Evolutionary conservation across 768 basidiomycete genomes (phyloP).

Genomic region (Albatrellus ellisii): DNA sequence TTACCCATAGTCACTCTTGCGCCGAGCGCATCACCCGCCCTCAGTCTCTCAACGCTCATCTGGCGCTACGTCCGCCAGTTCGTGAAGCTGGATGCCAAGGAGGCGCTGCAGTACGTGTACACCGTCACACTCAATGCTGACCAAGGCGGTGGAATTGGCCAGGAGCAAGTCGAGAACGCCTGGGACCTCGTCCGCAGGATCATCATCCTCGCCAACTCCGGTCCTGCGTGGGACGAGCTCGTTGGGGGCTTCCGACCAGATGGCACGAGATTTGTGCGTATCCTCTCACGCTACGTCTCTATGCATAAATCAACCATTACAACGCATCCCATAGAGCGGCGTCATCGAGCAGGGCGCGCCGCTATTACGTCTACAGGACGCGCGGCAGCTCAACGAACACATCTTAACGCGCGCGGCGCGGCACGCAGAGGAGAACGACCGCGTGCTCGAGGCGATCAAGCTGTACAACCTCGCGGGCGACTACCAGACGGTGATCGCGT

Average conservation of each 20-base stretch:
- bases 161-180: constrained; percentile 70
- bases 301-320: background rate
- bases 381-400: constrained; percentile 59
- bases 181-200: constrained; percentile 74
- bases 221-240: constrained; percentile 82
- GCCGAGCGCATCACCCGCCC: constrained; percentile 51
- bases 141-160: constrained; percentile 55
- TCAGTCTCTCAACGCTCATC: constrained; percentile 74
- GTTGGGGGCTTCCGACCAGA: constrained; percentile 89
- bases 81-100: constrained; percentile 83
- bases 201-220: constrained; percentile 65
- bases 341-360: constrained; percentile 74
- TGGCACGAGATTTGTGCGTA: constrained; percentile 76
- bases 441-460: constrained; percentile 83
- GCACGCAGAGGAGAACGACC: constrained; percentile 73
- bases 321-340: constrained; percentile 44
- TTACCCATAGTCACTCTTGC: constrained; percentile 48
- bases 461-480: constrained; percentile 92
- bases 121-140: constrained; percentile 71
- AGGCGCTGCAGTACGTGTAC: constrained; percentile 91
- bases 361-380: constrained; percentile 58
- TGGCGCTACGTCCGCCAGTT: constrained; percentile 93
- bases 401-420: constrained; percentile 78
- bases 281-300: background rate
- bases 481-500: constrained; percentile 75